Base-by-base conservation (phyloP, 2,329 filamentous ascomycete genomes). In the Fragosphaeria purpurea region DNA sequence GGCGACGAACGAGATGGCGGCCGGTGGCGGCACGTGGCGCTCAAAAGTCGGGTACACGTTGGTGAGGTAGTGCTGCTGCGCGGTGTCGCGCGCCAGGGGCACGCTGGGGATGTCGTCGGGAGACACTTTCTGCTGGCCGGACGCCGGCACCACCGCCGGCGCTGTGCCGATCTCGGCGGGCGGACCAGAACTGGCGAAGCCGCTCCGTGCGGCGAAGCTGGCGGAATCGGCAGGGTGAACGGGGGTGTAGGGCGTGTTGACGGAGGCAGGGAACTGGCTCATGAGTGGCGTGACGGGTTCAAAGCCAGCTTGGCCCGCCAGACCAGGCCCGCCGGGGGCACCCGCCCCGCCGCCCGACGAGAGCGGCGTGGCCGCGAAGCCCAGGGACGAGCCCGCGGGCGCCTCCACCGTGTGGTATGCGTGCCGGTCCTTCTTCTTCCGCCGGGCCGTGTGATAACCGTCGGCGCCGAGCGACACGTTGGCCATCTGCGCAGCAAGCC, bases 1-100 rank as follows among this genome's bases (percentile, higher is more conserved):
- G n/a, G 90, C 87, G 39, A 96, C 85, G 62, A 93, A 97, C 2
- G 93, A 89, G 30, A 93, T 78, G 5, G 86, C 81, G 11, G 90
- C 87, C 3, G 93, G 89, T 44, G 93, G 93, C 9, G 93, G 90
- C 2, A 95, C 76, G 63, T 95, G 89, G 53, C 86, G 86, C 69
- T 97, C 91, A 71, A 97, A 95, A 4, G 93, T 98, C 13, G 91
- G 89, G 65, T 96, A 97, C 47, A 95, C 76, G 65, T 95, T 86
- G 58, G 77, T 82, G 59, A 94, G 78, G 64, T 91, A 98, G 70
- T 90, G 85, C 57, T 85, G 83, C 57, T 93, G 87, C 7, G 87
- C 77, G 7, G 79, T 68, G 66, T 98, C 93, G 70, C 93, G 82
- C 59, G 89, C 87, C 58, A 83, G 70, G 10, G 93, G 90, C 47